These are phyloP conservation scores for Fusarium avenaceum DNA, from an alignment of 2,329 filamentous ascomycete species.

Conservation along the genomic window DNA sequence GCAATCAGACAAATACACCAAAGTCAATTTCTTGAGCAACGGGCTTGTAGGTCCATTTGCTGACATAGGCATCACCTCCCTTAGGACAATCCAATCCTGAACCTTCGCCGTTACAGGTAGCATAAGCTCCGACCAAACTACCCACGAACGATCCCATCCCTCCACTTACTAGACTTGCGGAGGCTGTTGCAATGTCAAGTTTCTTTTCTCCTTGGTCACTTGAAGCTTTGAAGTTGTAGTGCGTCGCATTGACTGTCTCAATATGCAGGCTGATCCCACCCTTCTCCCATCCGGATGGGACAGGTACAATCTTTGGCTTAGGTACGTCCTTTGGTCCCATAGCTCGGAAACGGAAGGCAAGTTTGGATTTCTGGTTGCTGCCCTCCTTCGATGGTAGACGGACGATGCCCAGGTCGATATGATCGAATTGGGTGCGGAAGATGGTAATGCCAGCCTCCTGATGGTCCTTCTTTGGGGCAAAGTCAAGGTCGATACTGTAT, in stretches of 20 bases:
- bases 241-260: constrained; percentile 20
- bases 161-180: constrained; percentile 26
- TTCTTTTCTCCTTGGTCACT: not conserved
- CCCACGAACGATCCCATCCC: constrained; percentile 25
- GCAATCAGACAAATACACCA: not conserved
- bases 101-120: constrained; percentile 32
- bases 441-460: constrained; percentile 31
- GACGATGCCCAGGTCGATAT: constrained; percentile 29
- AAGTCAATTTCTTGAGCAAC: constrained; percentile 27
- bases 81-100: constrained; percentile 14
- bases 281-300: constrained; percentile 26
- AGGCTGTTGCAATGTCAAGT: constrained; percentile 11
- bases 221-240: constrained; percentile 25
- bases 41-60: constrained; percentile 22
- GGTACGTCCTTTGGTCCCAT: constrained; percentile 11
- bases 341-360: constrained; percentile 24
- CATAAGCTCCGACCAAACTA: constrained; percentile 31
- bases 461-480: not conserved
- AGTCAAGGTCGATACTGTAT: constrained; percentile 25
- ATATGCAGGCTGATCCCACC: constrained; percentile 5
- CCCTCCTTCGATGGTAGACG: not conserved
- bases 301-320: not conserved
- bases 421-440: constrained; percentile 36
- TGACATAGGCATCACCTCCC: constrained; percentile 21
- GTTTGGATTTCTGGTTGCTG: not conserved